Evolutionary conservation across 192 early-diverging fungal species (phyloP), one percentile per base, ranked within the genome.

Genomic region (Chytriomyces sp.): DNA sequence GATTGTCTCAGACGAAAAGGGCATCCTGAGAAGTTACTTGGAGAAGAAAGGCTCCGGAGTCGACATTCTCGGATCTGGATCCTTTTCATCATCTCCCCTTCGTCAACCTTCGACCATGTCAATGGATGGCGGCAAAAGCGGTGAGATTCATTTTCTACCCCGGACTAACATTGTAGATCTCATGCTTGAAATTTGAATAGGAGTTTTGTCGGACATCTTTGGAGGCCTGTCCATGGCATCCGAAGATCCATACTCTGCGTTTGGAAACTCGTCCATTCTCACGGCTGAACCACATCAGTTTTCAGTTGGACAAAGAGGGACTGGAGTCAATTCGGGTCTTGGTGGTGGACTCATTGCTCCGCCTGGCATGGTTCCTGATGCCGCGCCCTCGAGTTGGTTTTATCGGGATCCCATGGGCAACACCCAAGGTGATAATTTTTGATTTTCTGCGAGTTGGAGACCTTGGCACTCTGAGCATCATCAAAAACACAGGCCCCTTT

Each of bases 361-460:
- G 0, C 35, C 35, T 35, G 35, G 35, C 35, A 35, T 35, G 35
- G 35, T 35, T 35, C 35, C 35, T 35, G 35, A 35, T 35, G 35
- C 35, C 61, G 70, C 77, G 8, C 50, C 78, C 1, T 78, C 72
- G 20, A 60, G 86, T 67, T 97, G 96, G 96, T 88, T 90, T 66
- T 96, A 96, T 77, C 89, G 93, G 44, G 96, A 96, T 77, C 93
- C 94, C 7, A 88, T 87, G 74, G 93, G 93, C 8, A 90, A 86
- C 60, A 86, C 95, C 26, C 96, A 97, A 81, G 84, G 81, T 83
- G 47, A 47, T 50, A 50, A n/a, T 9, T 13, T 35, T 13, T 61
- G 5, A 35, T 28, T 63, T 48, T 50, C 64, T 16, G 18, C 43
- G 26, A 48, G 45, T 70, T 50, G 65, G 65, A 67, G 18, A 43